Evolutionary conservation across 2,329 filamentous ascomycete species (phyloP).

Genomic region (Ceratocystis alfenasii): DNA sequence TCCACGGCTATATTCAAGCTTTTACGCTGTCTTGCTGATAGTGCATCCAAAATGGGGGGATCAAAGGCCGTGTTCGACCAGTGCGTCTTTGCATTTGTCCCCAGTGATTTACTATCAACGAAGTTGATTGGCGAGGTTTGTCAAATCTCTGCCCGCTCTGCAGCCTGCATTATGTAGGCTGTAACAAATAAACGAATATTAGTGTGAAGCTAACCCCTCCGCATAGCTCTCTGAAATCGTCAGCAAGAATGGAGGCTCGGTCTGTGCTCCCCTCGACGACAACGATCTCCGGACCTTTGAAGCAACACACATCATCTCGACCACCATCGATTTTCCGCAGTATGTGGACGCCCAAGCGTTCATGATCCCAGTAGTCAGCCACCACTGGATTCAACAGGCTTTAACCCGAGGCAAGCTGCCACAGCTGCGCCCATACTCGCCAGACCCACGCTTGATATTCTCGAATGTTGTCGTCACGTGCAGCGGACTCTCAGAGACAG

Average conservation of each 20-base stretch:
- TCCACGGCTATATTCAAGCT: neutral
- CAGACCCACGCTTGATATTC: constrained; percentile 84
- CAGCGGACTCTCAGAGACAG: constrained; percentile 69
- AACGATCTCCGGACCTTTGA: constrained; percentile 38
- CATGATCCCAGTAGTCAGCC: constrained; percentile 74
- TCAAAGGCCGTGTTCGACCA: constrained; percentile 32
- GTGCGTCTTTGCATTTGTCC: constrained; percentile 37
- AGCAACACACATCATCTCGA: constrained; percentile 49
- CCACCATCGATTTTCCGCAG: constrained; percentile 82
- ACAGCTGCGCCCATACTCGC: constrained; percentile 73
- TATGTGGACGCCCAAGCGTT: constrained; percentile 62
- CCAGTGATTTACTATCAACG: constrained; percentile 32
- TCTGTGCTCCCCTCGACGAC: constrained; percentile 38
- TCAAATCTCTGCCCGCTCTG: neutral
- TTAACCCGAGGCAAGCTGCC: constrained; percentile 57
- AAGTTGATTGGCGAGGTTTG: constrained; percentile 34
- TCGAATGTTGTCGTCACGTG: constrained; percentile 72
- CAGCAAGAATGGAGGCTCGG: constrained; percentile 39
- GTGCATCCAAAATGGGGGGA: constrained; percentile 11
- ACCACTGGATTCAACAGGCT: constrained; percentile 65
- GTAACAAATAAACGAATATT: neutral
- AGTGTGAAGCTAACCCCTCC: neutral
- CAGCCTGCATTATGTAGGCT: neutral
- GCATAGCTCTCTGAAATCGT: constrained; percentile 35
- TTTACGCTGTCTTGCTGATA: neutral